Evolutionary conservation across 2,329 filamentous ascomycete species (phyloP), one percentile per base, ranked within the genome.

Genomic region (Geoglossum cookeanum): DNA sequence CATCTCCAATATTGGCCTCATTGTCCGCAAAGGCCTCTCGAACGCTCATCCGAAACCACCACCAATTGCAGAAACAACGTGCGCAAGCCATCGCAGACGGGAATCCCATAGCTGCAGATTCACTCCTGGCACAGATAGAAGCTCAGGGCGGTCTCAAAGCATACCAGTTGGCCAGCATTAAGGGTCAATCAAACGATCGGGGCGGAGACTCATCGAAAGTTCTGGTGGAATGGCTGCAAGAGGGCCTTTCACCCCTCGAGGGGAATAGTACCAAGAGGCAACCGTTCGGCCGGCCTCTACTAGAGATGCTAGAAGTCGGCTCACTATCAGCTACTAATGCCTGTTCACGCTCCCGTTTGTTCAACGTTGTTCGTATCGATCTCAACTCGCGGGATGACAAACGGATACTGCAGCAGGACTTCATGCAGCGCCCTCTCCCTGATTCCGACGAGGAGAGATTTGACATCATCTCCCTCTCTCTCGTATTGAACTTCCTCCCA

Each of bases 401-500:
- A 1, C 83, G 81, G 0, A 98, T 98, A 62, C 67, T 82, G 58
- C 81, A 94, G 68, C 88, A 96, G 67, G 88, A 98, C 68, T 97
- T 98, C 65, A 95, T 98, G 90, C 72, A 87, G 62, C 78, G 89
- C 30, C 86, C 89, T 0, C 69, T 91, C 2, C 91, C 91, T 0
- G 67, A 66, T 1, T 33, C 48, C 27, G 72, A 77, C 4, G 68
- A 72, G 0, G 81, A 89, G 45, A 74, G 74, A 27, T 97, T 97
- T 67, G 87, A 98, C 67, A 79, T 97, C 55, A 84, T 98, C 64
- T 95, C 89, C 55, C 74, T 98, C 29, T 95, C 89, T 7, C 73
- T 98, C 56, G 92, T 98, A 4, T 75, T 98, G 61, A 98, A 98
- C 69, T 98, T 89, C 66, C 90, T 97, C 2, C 87, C 91, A 0